Percentiles rank a stretch among this genome's conserved stretches.
Conservation (phyloP, 192 early-diverging fungal genomes). For the Dissophora ornata region DNA sequence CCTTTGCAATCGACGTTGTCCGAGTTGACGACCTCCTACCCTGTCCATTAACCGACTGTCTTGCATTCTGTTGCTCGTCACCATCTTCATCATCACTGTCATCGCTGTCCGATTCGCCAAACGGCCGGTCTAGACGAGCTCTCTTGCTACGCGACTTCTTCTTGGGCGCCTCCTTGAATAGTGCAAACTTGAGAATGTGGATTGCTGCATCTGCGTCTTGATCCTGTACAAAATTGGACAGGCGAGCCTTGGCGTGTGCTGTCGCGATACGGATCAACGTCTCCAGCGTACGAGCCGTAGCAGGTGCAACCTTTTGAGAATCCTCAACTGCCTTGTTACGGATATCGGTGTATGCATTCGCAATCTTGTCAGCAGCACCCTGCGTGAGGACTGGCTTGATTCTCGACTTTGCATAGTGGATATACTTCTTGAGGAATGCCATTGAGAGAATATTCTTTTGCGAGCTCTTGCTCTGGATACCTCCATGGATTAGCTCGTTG, state of each 20-base stretch:
- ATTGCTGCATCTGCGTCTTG: conserved; percentile 88
- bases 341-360: conserved; percentile 84
- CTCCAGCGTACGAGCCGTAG: conserved; percentile 98
- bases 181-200: conserved; percentile 85
- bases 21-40: conserved; percentile 12
- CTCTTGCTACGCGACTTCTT: conserved; percentile 61
- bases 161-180: conserved; percentile 88
- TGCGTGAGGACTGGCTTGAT: conserved; percentile 85
- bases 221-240: conserved; percentile 83
- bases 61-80: conserved; percentile 28
- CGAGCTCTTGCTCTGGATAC: conserved; percentile 58
- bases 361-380: conserved; percentile 87
- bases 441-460: conserved; percentile 74
- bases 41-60: conserved; percentile 9
- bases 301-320: conserved; percentile 86
- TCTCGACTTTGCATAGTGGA: conserved; percentile 92
- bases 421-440: conserved; percentile 93
- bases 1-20: neutral
- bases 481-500: conserved; percentile 85
- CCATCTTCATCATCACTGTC: conserved; percentile 57
- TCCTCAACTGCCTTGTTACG: conserved; percentile 80
- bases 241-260: conserved; percentile 93
- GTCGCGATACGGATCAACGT: conserved; percentile 97
- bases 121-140: conserved; percentile 51
- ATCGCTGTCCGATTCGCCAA: conserved; percentile 58